Conservation (phyloP, 345 rosid species). For the Melaleuca quinquenervia region DNA sequence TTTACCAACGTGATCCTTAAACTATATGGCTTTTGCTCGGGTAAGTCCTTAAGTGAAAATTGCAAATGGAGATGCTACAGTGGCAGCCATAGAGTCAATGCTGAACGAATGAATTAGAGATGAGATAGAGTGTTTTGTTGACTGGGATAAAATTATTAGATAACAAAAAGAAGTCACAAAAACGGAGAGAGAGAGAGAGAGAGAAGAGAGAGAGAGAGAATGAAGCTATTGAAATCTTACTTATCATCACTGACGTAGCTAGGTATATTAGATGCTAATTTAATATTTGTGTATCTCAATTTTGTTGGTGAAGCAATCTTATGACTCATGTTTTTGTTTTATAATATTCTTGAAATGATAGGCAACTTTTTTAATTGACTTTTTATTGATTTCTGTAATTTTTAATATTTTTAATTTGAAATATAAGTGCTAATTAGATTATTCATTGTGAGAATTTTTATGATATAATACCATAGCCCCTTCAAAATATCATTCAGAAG, state of each 20-base stretch:
- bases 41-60: neutral
- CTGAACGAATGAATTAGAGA: neutral
- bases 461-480: no score
- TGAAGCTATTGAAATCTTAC: neutral
- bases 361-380: neutral
- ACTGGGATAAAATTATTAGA: neutral
- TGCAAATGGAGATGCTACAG: neutral
- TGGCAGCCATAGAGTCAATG: neutral
- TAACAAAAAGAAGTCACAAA: no score
- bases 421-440: neutral
- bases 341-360: no score
- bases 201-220: no score
- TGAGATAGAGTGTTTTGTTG: neutral
- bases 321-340: neutral
- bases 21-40: neutral
- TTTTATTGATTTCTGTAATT: no score
- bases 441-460: neutral
- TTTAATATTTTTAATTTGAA: neutral
- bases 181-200: neutral
- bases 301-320: neutral
- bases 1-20: neutral
- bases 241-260: neutral
- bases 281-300: neutral
- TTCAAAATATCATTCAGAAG: neutral
- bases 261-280: neutral